Percentiles rank a stretch among this genome's conserved stretches.
Conservation (phyloP, 1,284 basidiomycete species). For the Cerioporus squamosus region DNA sequence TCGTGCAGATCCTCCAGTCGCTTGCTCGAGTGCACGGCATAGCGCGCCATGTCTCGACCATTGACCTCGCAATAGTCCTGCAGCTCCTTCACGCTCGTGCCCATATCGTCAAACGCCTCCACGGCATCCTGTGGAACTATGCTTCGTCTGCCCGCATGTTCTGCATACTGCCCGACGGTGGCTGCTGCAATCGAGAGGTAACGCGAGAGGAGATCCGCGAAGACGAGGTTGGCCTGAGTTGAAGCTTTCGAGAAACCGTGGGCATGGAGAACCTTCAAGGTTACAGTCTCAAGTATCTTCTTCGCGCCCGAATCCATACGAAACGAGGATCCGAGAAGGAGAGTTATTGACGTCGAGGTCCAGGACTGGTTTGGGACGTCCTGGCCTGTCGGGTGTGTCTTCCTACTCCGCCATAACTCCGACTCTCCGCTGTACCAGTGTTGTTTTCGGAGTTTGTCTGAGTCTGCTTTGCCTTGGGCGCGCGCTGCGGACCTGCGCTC, state of each 20-base stretch:
- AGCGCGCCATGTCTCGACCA: conserved; percentile 65
- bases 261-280: conserved; percentile 72
- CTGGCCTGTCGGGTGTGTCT: too few relatives aligned
- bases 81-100: conserved; percentile 70
- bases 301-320: conserved; percentile 36
- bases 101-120: conserved; percentile 72
- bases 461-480: too few relatives aligned
- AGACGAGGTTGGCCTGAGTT: conserved; percentile 63
- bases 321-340: too few relatives aligned
- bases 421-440: too few relatives aligned
- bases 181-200: conserved; percentile 67
- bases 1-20: conserved; percentile 73
- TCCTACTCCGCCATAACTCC: too few relatives aligned
- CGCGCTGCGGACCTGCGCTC: too few relatives aligned
- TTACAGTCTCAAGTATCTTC: conserved; percentile 64
- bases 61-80: conserved; percentile 63
- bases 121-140: conserved; percentile 62
- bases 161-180: conserved; percentile 70
- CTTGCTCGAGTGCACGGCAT: conserved; percentile 60
- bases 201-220: conserved; percentile 73
- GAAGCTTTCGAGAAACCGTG: conserved; percentile 77
- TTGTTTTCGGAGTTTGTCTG: too few relatives aligned
- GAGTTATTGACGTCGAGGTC: too few relatives aligned
- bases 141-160: conserved; percentile 66
- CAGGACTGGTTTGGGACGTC: too few relatives aligned